These are phyloP conservation scores for Tetrapisispora namnaoensis DNA, from an alignment of 805 yeast species.

Conservation along the genomic window DNA sequence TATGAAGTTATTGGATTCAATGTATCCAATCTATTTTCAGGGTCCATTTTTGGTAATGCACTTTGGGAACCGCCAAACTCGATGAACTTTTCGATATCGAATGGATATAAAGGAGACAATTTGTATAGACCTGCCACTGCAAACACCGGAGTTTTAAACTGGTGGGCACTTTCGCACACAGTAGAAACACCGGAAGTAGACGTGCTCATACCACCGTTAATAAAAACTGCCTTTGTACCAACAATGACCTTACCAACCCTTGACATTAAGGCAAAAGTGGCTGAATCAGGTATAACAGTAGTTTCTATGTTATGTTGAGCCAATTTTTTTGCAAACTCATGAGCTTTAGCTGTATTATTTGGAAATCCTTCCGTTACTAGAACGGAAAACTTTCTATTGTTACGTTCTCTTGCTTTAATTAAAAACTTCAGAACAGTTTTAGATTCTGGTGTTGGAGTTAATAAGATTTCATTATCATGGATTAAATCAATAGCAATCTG, in stretches of 20 bases:
- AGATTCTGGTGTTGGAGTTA: constrained; percentile 92
- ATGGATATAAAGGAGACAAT: constrained; percentile 86
- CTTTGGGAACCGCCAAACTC: constrained; percentile 76
- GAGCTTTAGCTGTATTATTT: constrained; percentile 70
- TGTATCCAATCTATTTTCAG: constrained; percentile 37
- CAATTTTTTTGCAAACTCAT: constrained; percentile 65
- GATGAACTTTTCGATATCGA: constrained; percentile 69
- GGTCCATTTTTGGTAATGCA: constrained; percentile 46
- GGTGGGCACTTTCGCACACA: constrained; percentile 93
- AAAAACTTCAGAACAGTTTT: constrained; percentile 81
- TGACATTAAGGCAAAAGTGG: constrained; percentile 92
- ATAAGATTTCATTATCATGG: constrained; percentile 76
- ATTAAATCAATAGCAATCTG: constrained; percentile 86
- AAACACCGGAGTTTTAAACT: constrained; percentile 91
- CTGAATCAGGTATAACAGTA: constrained; percentile 84
- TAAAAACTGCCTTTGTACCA: constrained; percentile 87
- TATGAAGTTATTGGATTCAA: constrained; percentile 87
- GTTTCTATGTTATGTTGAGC: constrained; percentile 84
- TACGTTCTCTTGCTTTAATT: constrained; percentile 62
- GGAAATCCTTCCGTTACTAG: constrained; percentile 89
- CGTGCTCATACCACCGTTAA: constrained; percentile 90
- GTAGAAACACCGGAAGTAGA: constrained; percentile 84
- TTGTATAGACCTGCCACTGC: constrained; percentile 92
- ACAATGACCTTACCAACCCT: constrained; percentile 92
- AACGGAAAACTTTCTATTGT: constrained; percentile 83